phyloP scores from a whole-genome alignment of 148 eudicot species.

The Camellia lanceoleosa region DNA sequence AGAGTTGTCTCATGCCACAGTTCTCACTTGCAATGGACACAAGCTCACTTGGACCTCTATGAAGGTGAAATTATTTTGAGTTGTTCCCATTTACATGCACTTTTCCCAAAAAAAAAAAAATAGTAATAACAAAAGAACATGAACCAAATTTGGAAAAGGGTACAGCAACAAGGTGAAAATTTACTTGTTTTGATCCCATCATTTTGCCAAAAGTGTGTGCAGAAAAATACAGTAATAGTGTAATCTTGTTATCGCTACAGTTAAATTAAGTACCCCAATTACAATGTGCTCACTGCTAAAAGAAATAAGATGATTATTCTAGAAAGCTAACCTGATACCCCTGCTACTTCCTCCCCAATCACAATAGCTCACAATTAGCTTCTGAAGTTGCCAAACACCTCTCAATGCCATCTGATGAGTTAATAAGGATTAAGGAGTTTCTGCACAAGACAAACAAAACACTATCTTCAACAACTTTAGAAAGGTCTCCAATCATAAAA shows the following conservation, averaged over 20 bases:
- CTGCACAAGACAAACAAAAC: neutral
- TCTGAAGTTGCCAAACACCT: conserved; percentile 48
- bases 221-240: neutral
- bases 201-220: neutral
- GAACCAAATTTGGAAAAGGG: neutral
- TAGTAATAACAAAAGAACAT: neutral
- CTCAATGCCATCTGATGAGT: conserved; percentile 34
- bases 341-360: conserved; percentile 52
- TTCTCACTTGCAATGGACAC: no score
- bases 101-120: no score
- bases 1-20: no score
- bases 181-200: neutral
- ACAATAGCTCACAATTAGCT: conserved; percentile 44
- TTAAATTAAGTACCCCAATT: neutral
- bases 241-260: neutral
- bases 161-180: neutral
- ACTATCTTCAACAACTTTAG: neutral
- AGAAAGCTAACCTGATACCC: conserved; percentile 33
- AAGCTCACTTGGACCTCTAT: no score
- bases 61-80: no score
- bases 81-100: no score
- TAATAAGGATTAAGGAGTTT: neutral
- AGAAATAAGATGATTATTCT: neutral
- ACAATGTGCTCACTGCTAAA: neutral
- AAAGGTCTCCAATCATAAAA: neutral